Evolutionary conservation across 1,284 basidiomycete genomes (phyloP).

Genomic region (Coriolopsis trogii): DNA sequence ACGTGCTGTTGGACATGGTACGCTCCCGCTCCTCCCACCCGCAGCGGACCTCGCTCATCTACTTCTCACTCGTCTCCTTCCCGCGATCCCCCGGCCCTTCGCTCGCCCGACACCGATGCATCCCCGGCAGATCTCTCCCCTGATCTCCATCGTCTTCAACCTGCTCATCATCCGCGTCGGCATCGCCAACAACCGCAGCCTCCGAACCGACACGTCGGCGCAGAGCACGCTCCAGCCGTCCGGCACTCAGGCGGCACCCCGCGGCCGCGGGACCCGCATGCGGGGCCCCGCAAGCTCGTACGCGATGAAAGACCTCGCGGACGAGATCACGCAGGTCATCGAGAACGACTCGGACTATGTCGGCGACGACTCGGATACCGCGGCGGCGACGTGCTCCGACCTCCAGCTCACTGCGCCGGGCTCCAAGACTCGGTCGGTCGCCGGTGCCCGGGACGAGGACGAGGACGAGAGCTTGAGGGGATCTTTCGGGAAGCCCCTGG

Average conservation of each 20-base stretch:
- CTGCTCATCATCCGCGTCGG: slow-evolving; percentile 33
- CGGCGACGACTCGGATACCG: too few species aligned
- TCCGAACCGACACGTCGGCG: neutral
- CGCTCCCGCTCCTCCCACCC: slow-evolving; percentile 1
- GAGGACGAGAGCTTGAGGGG: too few species aligned
- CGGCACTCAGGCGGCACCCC: slow-evolving; percentile 8
- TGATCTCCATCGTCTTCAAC: slow-evolving; percentile 36
- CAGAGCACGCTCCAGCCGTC: too few species aligned
- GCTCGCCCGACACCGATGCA: neutral
- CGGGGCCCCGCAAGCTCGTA: slow-evolving; percentile 13
- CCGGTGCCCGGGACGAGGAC: too few species aligned
- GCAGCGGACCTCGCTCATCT: neutral
- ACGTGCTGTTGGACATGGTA: slow-evolving; percentile 38
- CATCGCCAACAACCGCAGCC: slow-evolving; percentile 21
- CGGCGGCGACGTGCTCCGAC: too few species aligned
- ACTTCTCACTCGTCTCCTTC: neutral
- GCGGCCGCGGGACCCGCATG: slow-evolving; percentile 1
- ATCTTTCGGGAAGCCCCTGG: too few species aligned
- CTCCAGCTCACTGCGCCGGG: too few species aligned
- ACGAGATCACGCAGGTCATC: slow-evolving; percentile 24
- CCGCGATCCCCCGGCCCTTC: neutral
- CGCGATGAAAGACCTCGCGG: slow-evolving; percentile 23
- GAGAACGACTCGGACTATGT: slow-evolving; percentile 22
- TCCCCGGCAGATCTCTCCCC: slow-evolving; percentile 26
- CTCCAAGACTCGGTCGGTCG: too few species aligned